Percentiles rank a stretch among this genome's conserved stretches.
phyloP scores from a whole-genome alignment of 2,329 filamentous ascomycete species.

The Xylariaceae sp. region DNA sequence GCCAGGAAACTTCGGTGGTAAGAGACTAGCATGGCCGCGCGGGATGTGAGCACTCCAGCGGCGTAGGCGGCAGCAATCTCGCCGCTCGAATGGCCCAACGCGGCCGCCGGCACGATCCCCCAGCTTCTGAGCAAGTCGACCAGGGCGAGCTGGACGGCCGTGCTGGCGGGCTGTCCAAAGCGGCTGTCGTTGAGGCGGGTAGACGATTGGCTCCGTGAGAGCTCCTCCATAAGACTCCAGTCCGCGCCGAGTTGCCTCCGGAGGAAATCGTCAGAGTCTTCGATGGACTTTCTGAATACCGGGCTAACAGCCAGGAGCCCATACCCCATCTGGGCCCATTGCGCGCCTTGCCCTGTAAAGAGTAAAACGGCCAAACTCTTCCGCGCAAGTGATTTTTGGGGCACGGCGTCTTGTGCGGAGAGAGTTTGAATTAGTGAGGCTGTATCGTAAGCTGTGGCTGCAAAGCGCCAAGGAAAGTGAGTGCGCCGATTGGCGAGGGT shows the following conservation, averaged over 20 bases:
- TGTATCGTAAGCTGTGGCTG: slow-evolving; percentile 3
- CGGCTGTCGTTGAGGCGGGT: slow-evolving; percentile 34
- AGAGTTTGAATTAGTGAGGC: background rate
- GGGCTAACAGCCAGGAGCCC: slow-evolving; percentile 26
- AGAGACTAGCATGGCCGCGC: slow-evolving; percentile 32
- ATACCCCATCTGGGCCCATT: slow-evolving; percentile 50
- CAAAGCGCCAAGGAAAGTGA: slow-evolving; percentile 12
- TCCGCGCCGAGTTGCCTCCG: background rate
- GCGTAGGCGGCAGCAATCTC: background rate
- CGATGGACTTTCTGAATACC: slow-evolving; percentile 4
- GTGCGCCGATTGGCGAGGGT: slow-evolving; percentile 21
- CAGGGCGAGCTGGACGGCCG: background rate
- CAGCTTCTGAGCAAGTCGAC: background rate
- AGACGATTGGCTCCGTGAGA: background rate
- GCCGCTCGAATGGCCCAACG: background rate
- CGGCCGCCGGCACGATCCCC: background rate
- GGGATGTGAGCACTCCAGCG: slow-evolving; percentile 40
- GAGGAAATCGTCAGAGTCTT: background rate
- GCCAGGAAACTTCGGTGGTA: slow-evolving; percentile 8
- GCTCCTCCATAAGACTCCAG: slow-evolving; percentile 3
- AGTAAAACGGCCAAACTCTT: slow-evolving; percentile 30
- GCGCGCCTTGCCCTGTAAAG: slow-evolving; percentile 53
- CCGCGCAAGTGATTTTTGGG: background rate
- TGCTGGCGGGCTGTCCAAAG: slow-evolving; percentile 29
- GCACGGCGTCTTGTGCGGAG: background rate